A percentile compares a stretch with the other conserved stretches of the same genome.
phyloP scores from a whole-genome alignment of 164 flowering plant genomes.

The Houttuynia cordata region DNA sequence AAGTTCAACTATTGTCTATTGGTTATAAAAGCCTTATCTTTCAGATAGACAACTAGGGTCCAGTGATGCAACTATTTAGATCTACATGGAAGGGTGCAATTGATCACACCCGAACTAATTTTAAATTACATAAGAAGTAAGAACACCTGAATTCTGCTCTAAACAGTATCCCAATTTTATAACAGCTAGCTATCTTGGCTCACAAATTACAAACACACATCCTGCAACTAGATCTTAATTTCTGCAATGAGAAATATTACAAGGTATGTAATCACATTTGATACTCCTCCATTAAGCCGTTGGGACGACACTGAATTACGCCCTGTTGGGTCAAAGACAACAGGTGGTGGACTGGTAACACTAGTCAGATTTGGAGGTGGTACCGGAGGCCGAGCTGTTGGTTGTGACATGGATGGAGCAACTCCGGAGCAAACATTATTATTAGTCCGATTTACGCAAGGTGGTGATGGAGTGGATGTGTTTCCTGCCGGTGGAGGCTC shows the following conservation, averaged over 20 bases:
- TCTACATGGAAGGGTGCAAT: too few species aligned
- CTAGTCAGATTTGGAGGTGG: slow-evolving; percentile 5
- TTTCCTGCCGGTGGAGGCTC: slow-evolving; percentile 2
- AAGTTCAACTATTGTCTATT: too few species aligned
- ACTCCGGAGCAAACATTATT: slow-evolving; percentile 1
- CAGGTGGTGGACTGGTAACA: slow-evolving; percentile 8
- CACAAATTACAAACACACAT: too few species aligned
- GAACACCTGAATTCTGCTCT: too few species aligned
- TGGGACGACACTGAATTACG: slow-evolving; percentile 10
- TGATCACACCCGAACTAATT: too few species aligned
- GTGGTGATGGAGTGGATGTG: slow-evolving; percentile 7
- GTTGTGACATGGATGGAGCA: slow-evolving; percentile 9
- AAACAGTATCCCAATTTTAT: too few species aligned
- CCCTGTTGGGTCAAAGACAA: neutral
- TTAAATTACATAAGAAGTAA: too few species aligned
- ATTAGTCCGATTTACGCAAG: slow-evolving; percentile 1
- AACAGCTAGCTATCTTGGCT: too few species aligned
- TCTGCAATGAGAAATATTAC: slow-evolving; percentile 2
- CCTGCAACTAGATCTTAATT: neutral
- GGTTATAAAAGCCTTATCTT: too few species aligned
- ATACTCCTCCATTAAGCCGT: slow-evolving; percentile 3
- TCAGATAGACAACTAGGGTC: too few species aligned
- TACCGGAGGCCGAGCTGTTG: neutral
- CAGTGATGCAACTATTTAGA: too few species aligned
- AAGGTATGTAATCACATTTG: slow-evolving; percentile 1